phyloP scores from a whole-genome alignment of 805 yeast genomes.

The Priceomyces medius region DNA sequence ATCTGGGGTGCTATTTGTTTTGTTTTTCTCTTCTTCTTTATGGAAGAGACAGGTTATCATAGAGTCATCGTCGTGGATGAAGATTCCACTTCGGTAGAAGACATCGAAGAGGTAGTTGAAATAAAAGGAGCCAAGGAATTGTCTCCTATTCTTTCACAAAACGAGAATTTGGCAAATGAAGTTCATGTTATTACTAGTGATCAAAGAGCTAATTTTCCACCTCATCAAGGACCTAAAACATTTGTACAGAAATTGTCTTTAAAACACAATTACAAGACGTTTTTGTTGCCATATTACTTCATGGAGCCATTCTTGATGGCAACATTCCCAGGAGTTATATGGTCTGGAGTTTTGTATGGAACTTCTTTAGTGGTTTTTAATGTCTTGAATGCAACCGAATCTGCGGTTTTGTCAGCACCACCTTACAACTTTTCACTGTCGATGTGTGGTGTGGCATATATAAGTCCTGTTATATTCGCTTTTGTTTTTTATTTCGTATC shows the following conservation, averaged over 20 bases:
- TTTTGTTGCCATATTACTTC: conserved; percentile 51
- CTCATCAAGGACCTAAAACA: conserved; percentile 5
- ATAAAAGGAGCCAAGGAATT: neutral
- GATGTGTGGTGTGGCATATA: conserved; percentile 16
- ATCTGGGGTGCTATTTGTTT: conserved; percentile 26
- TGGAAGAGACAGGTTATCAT: conserved; percentile 27
- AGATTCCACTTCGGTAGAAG: conserved; percentile 2
- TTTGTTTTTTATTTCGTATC: conserved; percentile 28
- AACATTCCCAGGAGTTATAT: conserved; percentile 47
- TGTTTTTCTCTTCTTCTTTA: conserved; percentile 22
- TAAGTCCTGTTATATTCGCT: conserved; percentile 28
- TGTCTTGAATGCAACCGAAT: conserved; percentile 48
- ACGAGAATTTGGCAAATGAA: neutral
- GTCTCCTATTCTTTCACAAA: neutral
- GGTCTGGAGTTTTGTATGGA: conserved; percentile 58
- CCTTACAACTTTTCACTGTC: conserved; percentile 59
- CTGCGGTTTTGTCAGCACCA: conserved; percentile 39
- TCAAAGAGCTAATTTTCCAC: neutral
- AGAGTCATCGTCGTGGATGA: conserved; percentile 2
- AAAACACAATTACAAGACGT: conserved; percentile 13
- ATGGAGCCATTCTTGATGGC: conserved; percentile 15
- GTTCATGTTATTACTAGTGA: neutral
- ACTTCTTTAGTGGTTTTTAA: conserved; percentile 47
- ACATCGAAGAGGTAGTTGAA: neutral
- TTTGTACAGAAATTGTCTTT: conserved; percentile 7